Evolutionary conservation across 805 yeast species (phyloP), one percentile per base, ranked within the genome.

Genomic region (Candida ficus): DNA sequence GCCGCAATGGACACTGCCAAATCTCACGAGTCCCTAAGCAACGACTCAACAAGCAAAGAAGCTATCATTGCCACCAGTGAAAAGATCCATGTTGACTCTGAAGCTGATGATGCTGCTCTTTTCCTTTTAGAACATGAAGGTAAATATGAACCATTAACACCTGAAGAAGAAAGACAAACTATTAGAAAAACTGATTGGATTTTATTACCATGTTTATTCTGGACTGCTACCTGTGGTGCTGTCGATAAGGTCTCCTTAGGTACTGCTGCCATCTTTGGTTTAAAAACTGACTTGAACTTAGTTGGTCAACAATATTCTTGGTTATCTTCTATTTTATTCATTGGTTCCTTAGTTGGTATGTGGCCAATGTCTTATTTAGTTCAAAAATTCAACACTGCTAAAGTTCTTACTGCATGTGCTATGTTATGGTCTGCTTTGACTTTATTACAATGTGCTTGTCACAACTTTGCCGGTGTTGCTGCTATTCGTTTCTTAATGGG

Each of bases 401-500:
- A 52, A 38, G 52, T 51, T 11, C 27, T 56, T 10, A 41, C 58
- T 13, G 17, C 31, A 30, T 38, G 54, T 33, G 59, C 61, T 30
- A 43, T 34, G 39, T 35, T 19, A 1, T 53, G 57, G 56, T 43
- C 57, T 9, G 40, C 38, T 13, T 16, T 53, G 25, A 50, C 56
- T 9, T 26, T 53, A 22, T 31, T 52, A 19, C 54, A 52, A 32
- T 52, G 60, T 66, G 55, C 67, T 57, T 30, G 63, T 61, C 46
- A 57, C 64, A 53, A 60, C 61, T 35, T 57, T 64, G 53, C 60
- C 58, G 52, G 75, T 64, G 12, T 64, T 45, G 67, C 60, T 38
- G 68, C 65, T 14, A 42, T 67, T 11, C 56, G 77, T 46, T 68
- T 72, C 49, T 62, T 71, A 33, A 58, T 73, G 40, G 80, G 80